A percentile compares a stretch with the other conserved stretches of the same genome.
Conservation (phyloP, 371 early-diverging fungal genomes). For the Chytridiales sp. region DNA sequence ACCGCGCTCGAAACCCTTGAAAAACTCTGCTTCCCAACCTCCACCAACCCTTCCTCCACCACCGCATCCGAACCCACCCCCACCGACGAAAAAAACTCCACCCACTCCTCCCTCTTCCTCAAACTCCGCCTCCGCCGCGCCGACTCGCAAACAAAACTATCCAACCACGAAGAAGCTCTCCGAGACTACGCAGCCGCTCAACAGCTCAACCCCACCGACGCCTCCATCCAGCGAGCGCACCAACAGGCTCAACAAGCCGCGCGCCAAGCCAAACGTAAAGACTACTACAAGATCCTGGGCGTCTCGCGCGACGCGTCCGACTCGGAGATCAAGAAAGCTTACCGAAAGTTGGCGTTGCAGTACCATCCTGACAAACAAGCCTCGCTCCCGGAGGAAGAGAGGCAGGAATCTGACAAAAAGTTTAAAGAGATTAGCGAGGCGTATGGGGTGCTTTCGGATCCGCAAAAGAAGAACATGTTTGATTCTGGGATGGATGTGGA, state of each 20-base stretch:
- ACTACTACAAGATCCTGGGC: slow-evolving; percentile 77
- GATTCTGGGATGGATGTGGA: slow-evolving; percentile 80
- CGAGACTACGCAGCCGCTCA: slow-evolving; percentile 68
- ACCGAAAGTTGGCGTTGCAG: slow-evolving; percentile 71
- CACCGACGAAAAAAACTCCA: slow-evolving; percentile 31
- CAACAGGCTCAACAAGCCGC: slow-evolving; percentile 46
- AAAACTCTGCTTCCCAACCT: slow-evolving; percentile 33
- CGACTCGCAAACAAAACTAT: slow-evolving; percentile 70
- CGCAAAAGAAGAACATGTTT: slow-evolving; percentile 74
- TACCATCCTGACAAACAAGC: slow-evolving; percentile 80
- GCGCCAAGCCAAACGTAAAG: slow-evolving; percentile 71
- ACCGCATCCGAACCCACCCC: slow-evolving; percentile 14
- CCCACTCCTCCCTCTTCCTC: slow-evolving; percentile 41
- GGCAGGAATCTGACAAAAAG: slow-evolving; percentile 66
- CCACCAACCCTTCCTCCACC: slow-evolving; percentile 51
- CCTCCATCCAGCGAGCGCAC: slow-evolving; percentile 59
- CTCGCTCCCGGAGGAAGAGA: slow-evolving; percentile 51
- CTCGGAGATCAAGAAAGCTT: slow-evolving; percentile 72
- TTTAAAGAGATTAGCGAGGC: slow-evolving; percentile 87
- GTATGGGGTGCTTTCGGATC: slow-evolving; percentile 70
- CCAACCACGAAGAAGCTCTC: slow-evolving; percentile 76
- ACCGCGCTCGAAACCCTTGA: slow-evolving; percentile 62
- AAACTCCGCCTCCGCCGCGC: slow-evolving; percentile 82
- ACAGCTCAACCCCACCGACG: slow-evolving; percentile 64
- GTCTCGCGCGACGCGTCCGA: slow-evolving; percentile 53